Conservation (phyloP, 768 basidiomycete species). For the Cystofilobasidium macerans region DNA sequence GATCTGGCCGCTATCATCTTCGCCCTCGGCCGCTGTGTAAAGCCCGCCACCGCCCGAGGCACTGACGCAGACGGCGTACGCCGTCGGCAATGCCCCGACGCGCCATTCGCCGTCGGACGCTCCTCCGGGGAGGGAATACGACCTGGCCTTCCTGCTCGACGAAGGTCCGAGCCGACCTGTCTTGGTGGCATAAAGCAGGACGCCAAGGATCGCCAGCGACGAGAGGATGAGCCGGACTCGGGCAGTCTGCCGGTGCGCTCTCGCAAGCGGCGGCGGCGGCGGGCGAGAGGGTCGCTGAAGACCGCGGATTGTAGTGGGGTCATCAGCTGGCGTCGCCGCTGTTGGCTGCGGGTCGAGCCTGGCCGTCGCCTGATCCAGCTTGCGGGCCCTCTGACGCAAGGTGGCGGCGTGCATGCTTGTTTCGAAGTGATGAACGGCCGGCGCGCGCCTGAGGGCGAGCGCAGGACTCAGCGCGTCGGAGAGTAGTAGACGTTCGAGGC, state of each 20-base stretch:
- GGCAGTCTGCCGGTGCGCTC: slow-evolving; percentile 7
- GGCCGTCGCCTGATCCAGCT: neutral
- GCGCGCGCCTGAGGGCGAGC: neutral
- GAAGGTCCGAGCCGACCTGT: neutral
- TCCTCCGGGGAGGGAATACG: neutral
- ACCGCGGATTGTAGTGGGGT: neutral
- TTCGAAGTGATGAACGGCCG: neutral
- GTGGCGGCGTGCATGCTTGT: slow-evolving; percentile 14
- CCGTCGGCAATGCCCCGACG: neutral
- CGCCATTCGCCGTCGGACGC: slow-evolving; percentile 13
- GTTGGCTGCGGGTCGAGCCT: neutral
- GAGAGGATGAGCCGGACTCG: slow-evolving; percentile 23
- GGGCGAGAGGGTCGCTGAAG: neutral
- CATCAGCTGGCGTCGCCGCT: neutral
- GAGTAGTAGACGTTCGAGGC: too few species aligned
- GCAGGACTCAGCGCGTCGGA: too few species aligned
- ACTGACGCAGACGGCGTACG: slow-evolving; percentile 17
- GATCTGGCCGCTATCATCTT: slow-evolving; percentile 2
- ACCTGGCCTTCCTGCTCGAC: too few species aligned
- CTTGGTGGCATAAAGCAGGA: neutral
- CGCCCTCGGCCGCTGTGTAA: neutral
- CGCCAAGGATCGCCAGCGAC: slow-evolving; percentile 15
- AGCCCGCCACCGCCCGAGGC: neutral
- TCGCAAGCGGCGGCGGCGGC: too few species aligned
- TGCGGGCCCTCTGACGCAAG: neutral